Conservation (phyloP, 352 stramenopile genomes). For the Globisporangium viniferum region DNA sequence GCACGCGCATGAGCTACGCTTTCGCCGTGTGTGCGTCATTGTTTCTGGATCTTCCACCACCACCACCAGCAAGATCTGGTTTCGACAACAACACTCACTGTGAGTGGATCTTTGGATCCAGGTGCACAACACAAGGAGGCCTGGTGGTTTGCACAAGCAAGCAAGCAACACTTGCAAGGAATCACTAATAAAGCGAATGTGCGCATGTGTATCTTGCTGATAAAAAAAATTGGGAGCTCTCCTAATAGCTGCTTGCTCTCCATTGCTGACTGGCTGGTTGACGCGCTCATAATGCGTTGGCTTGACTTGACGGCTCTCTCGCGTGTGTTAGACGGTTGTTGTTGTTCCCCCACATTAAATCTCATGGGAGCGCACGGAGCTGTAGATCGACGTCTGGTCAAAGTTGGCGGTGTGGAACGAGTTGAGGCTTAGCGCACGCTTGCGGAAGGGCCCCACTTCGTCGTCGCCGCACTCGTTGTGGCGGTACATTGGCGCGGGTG, state of each 20-base stretch:
- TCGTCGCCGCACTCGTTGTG: slow-evolving; percentile 22
- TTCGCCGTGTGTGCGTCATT: too few relatives aligned
- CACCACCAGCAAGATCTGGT: too few relatives aligned
- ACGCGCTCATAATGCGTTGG: background rate
- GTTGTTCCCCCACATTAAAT: background rate
- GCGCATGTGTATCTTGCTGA: background rate
- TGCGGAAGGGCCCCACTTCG: slow-evolving; percentile 25
- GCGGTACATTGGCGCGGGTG: slow-evolving; percentile 23
- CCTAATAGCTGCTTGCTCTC: background rate
- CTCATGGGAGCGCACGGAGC: slow-evolving; percentile 41
- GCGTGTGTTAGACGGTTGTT: background rate
- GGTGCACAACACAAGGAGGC: too few relatives aligned
- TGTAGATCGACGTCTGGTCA: slow-evolving; percentile 57
- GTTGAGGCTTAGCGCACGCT: slow-evolving; percentile 60
- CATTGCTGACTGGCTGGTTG: background rate
- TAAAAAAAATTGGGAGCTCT: background rate
- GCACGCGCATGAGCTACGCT: too few relatives aligned
- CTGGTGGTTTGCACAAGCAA: background rate
- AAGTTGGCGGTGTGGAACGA: slow-evolving; percentile 84
- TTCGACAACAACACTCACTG: too few relatives aligned
- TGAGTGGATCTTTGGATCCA: too few relatives aligned
- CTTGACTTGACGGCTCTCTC: background rate
- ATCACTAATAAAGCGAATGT: background rate
- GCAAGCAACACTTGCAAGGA: background rate
- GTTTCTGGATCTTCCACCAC: too few relatives aligned